These are phyloP conservation scores for Cordyceps fumosorosea DNA, from an alignment of 2,329 filamentous ascomycete species.

Conservation along the genomic window DNA sequence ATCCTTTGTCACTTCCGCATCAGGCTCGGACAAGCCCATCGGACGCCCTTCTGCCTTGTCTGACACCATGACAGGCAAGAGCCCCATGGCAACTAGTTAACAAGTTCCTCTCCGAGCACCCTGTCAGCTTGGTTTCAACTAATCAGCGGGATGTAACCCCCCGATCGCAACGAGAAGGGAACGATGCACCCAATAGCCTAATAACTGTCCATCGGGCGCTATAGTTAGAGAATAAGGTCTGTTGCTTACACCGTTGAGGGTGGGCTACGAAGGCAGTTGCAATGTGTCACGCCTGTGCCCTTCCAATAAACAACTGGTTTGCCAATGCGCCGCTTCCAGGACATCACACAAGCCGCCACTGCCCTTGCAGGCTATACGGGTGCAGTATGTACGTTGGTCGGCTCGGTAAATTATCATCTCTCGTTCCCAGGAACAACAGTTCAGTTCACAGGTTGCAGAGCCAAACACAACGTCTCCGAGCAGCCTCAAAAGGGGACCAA, in stretches of 20 bases:
- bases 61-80: not conserved
- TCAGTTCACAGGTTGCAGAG: not conserved
- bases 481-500: not conserved
- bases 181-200: not conserved
- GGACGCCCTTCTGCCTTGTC: not conserved
- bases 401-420: not conserved
- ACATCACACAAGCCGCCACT: not conserved
- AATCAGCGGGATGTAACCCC: slow-evolving; percentile 1
- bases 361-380: not conserved
- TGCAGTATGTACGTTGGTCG: not conserved
- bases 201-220: not conserved
- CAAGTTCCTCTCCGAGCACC: not conserved
- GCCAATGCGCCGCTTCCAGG: not conserved
- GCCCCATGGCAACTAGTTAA: not conserved
- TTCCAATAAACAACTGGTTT: not conserved
- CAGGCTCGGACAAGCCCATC: not conserved
- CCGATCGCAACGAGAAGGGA: not conserved
- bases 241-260: not conserved
- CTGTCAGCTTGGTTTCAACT: not conserved
- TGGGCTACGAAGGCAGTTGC: not conserved
- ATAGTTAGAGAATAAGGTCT: not conserved
- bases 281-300: not conserved
- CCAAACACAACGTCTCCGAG: not conserved
- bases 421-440: not conserved
- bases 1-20: not conserved